phyloP scores from a whole-genome alignment of 495 filamentous ascomycete species.

The Penicillium pancosmium region DNA sequence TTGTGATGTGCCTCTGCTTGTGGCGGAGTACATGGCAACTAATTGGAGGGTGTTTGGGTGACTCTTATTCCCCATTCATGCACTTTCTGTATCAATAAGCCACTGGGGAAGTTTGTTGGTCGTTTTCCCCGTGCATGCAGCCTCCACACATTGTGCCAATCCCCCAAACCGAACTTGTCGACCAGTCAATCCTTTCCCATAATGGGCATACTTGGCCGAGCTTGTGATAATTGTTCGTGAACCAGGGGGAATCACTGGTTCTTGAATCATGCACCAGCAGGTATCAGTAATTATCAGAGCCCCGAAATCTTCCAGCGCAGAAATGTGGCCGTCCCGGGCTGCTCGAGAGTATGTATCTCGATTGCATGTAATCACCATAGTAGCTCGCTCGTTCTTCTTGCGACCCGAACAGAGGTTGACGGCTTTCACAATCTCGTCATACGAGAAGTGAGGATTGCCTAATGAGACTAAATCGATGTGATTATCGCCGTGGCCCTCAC shows the following conservation, averaged over 20 bases:
- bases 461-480: conserved; percentile 34
- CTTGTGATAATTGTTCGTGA: conserved; percentile 29
- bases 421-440: conserved; percentile 23
- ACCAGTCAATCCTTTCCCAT: conserved; percentile 24
- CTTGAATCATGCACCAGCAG: conserved; percentile 36
- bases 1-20: too few relatives aligned
- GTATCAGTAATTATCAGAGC: conserved; percentile 34
- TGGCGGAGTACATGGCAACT: too few relatives aligned
- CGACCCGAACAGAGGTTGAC: conserved; percentile 17
- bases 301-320: conserved; percentile 23
- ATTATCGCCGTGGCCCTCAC: background rate
- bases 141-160: conserved; percentile 25
- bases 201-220: conserved; percentile 36
- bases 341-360: conserved; percentile 23
- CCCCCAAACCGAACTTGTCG: conserved; percentile 24
- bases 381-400: conserved; percentile 7
- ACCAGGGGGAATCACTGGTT: conserved; percentile 25
- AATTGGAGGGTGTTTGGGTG: too few relatives aligned
- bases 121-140: conserved; percentile 9
- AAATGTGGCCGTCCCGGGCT: conserved; percentile 11
- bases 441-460: conserved; percentile 39
- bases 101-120: background rate
- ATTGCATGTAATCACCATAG: conserved; percentile 26
- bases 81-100: background rate
- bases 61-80: too few relatives aligned